A percentile compares a stretch with the other conserved stretches of the same genome.
These are phyloP conservation scores for Protea cynaroides DNA, from an alignment of 164 flowering plant genomes.

Conservation along the genomic window DNA sequence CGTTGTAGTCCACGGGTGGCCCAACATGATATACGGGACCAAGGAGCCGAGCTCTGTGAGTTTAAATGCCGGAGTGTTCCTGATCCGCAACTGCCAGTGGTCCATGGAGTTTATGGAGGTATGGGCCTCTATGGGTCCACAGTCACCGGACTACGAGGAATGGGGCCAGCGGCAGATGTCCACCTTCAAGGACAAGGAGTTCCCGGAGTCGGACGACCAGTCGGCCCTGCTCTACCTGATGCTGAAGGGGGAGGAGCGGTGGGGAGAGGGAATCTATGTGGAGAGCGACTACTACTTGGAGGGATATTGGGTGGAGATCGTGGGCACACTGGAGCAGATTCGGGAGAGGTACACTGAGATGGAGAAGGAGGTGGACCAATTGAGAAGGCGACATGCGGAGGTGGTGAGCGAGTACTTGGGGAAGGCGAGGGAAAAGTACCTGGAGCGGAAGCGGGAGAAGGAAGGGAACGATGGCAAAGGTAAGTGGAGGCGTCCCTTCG, in stretches of 20 bases:
- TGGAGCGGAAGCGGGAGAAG: constrained; percentile 34
- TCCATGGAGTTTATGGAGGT: constrained; percentile 80
- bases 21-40: constrained; percentile 36
- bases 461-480: constrained; percentile 16
- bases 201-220: constrained; percentile 83
- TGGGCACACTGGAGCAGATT: constrained; percentile 36
- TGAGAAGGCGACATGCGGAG: constrained; percentile 78
- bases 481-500: constrained; percentile 67
- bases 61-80: constrained; percentile 84
- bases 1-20: constrained; percentile 82
- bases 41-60: constrained; percentile 57
- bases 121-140: constrained; percentile 91
- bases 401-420: constrained; percentile 48
- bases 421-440: constrained; percentile 37
- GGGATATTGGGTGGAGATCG: constrained; percentile 83
- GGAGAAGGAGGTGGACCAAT: constrained; percentile 30
- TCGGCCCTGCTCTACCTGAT: constrained; percentile 64
- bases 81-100: constrained; percentile 96
- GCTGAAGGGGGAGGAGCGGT: constrained; percentile 38
- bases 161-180: constrained; percentile 55
- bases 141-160: constrained; percentile 39
- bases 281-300: constrained; percentile 73
- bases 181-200: constrained; percentile 50
- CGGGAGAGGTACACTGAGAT: constrained; percentile 37
- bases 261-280: constrained; percentile 62